A percentile compares a stretch with the other conserved stretches of the same genome.
phyloP scores from a whole-genome alignment of 2,329 filamentous ascomycete genomes.

The Pseudohalonectria lignicola region DNA sequence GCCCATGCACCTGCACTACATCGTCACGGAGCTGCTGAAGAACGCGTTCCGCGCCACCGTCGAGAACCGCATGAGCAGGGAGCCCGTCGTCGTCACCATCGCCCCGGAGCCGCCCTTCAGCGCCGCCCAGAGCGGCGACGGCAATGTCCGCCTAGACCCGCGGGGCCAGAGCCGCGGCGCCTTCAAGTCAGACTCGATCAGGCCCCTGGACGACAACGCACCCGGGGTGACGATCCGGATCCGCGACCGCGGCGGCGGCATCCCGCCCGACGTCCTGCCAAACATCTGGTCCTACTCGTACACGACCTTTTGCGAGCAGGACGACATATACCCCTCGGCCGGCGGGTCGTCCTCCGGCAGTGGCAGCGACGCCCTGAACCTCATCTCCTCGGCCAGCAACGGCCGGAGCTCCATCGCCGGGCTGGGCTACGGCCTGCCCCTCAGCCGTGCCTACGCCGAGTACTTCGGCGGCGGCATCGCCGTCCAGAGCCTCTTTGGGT shows the following conservation, averaged over 20 bases:
- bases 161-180: constrained; percentile 26
- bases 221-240: constrained; percentile 93
- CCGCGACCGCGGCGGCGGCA: constrained; percentile 89
- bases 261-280: constrained; percentile 69
- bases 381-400: constrained; percentile 60
- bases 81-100: constrained; percentile 87
- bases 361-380: constrained; percentile 55
- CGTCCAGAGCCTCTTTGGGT: constrained; percentile 92
- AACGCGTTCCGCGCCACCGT: constrained; percentile 93
- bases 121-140: constrained; percentile 11
- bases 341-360: constrained; percentile 26
- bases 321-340: constrained; percentile 26
- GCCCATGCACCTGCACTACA: constrained; percentile 94
- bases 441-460: constrained; percentile 90
- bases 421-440: constrained; percentile 80
- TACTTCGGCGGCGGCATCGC: constrained; percentile 95
- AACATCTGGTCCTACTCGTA: constrained; percentile 97
- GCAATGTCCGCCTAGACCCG: constrained; percentile 19
- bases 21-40: constrained; percentile 90
- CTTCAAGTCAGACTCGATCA: constrained; percentile 34
- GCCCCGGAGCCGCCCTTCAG: constrained; percentile 48
- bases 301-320: constrained; percentile 76
- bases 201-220: constrained; percentile 50
- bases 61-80: constrained; percentile 66
- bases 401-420: constrained; percentile 82